Base-by-base conservation (phyloP, 495 filamentous ascomycete species). In the Margaritispora aquatica region DNA sequence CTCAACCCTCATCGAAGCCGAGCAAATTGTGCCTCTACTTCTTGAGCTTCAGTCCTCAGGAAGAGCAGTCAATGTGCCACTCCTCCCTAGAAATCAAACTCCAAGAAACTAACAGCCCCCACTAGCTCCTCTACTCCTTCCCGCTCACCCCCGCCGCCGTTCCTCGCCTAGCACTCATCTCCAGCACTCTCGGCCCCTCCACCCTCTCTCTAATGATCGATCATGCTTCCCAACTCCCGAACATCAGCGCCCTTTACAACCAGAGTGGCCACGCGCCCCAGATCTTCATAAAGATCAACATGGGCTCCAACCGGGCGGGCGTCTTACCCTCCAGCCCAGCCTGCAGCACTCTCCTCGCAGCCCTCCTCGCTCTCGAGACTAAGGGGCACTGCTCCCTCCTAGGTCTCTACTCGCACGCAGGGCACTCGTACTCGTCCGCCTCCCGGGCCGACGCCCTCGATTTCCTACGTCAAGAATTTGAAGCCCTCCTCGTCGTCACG, bases 391-490 rank as follows among this genome's bases (percentile, higher is more conserved):
- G 73, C 9, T 61, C 66, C 0, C 70, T 94, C 2, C 69, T 80
- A 17, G 91, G 90, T 0, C 66, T 93, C 19, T 96, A 95, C 70
- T 82, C 79, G n/a, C 90, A 95, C 68, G 86, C 85, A 2, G 89
- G 90, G 2, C 81, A 89, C 56, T 88, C 84, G 27, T 95, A 96
- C 69, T 67, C 65, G 20, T 73, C 70, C 1, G 77, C 70, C 23
- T 74, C 74, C 0, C 72, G 79, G 9, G 66, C 69, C 5, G 77
- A 81, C 49, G 85, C 88, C 7, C 75, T 90, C 70, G 60, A 70
- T 0, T 73, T 80, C 50, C 68, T 95, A 11, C 71, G 69, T 3
- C 70, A 65, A 10, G 91, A 95, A 75, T 79, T 95, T 55, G 67
- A 71, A 22, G 76, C 77, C 19, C 74, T 89, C 20, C 69, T 75